These are phyloP conservation scores for Neoarthrinium moseri DNA, from an alignment of 2,329 filamentous ascomycete species.

Conservation along the genomic window DNA sequence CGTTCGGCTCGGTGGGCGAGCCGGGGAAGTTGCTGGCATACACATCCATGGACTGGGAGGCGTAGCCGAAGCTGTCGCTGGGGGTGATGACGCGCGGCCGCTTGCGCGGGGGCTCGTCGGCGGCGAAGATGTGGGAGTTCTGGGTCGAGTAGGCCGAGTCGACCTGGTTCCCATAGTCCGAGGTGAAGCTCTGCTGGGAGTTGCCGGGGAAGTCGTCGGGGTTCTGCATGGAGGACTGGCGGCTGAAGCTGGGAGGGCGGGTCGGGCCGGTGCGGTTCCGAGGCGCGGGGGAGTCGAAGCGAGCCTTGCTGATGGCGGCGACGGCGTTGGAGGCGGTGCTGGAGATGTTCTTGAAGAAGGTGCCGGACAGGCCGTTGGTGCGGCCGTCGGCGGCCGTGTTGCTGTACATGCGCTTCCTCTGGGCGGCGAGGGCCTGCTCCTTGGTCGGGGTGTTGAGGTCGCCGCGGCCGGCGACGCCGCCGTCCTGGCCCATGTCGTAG, in stretches of 20 bases:
- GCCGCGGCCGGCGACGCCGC: constrained; percentile 68
- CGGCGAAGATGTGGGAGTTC: constrained; percentile 47
- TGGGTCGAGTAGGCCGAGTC: constrained; percentile 71
- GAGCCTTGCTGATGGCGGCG: constrained; percentile 93
- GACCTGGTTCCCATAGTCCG: constrained; percentile 72
- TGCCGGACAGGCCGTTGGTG: constrained; percentile 68
- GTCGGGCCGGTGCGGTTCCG: constrained; percentile 63
- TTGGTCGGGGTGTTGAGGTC: constrained; percentile 94
- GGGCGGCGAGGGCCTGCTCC: constrained; percentile 96
- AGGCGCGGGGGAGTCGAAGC: constrained; percentile 83
- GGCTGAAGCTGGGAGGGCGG: constrained; percentile 67
- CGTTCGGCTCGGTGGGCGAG: constrained; percentile 78
- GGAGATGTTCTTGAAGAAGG: constrained; percentile 97
- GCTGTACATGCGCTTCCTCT: constrained; percentile 89
- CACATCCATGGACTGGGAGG: constrained; percentile 44
- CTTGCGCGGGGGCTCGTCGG: constrained; percentile 78
- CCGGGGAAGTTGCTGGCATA: constrained; percentile 56
- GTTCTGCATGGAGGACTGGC: constrained; percentile 71
- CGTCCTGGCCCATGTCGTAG: constrained; percentile 78
- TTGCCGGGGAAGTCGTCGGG: constrained; percentile 66
- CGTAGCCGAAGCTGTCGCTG: constrained; percentile 56
- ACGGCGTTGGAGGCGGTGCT: constrained; percentile 90
- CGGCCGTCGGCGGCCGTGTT: constrained; percentile 64
- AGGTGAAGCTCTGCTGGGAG: constrained; percentile 81
- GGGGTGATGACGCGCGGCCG: constrained; percentile 62